Base-by-base conservation (phyloP, 169 alveolate genomes). In the Plasmodium blacklocki region DNA sequence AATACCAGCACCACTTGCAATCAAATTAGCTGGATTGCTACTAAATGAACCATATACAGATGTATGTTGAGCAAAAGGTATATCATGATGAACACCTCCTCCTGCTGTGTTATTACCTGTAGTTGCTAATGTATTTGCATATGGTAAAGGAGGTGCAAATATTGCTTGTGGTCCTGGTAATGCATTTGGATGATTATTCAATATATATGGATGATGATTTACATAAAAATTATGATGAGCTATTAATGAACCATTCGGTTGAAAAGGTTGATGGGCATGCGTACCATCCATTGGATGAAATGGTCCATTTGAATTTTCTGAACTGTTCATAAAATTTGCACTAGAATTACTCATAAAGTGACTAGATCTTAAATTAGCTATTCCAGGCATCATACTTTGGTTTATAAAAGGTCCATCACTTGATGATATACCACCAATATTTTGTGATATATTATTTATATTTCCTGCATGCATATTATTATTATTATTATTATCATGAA, bases 121-220 rank as follows among this genome's bases (percentile, higher is more conserved):
- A 0, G 89, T 32, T 26, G 67, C 32, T 14, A 63, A 6, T 3
- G 50, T n/a, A 45, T 43, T 63, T 62, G 23, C 68, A 74, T 60
- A 74, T 0, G 88, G 32, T 49, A 74, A 60, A 12, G 88, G 66
- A 5, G 89, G 76, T 15, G 78, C 64, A 52, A 78, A 78, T 64
- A 78, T 23, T n/a, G 89, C 6, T 19, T 78, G 89, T 1, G 75
- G 89, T 6, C 54, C 71, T 9, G 71, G 62, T 21, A 78, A 78
- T 15, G 78, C 88, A 72, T 86, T 86, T 21, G 92, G 92, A 19
- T 86, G 92, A 15, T 71, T 86, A 60, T 71, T 86, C 39, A 86
- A 23, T 21, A 80, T 9, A 21, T 80, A 68, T 5, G 86, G 71
- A 23, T 26, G 71, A 39, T 72, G 71, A 2, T 71, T 49, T 52